These are phyloP conservation scores for Salvia rosmarinus DNA, from an alignment of 257 asterid species.

Conservation along the genomic window DNA sequence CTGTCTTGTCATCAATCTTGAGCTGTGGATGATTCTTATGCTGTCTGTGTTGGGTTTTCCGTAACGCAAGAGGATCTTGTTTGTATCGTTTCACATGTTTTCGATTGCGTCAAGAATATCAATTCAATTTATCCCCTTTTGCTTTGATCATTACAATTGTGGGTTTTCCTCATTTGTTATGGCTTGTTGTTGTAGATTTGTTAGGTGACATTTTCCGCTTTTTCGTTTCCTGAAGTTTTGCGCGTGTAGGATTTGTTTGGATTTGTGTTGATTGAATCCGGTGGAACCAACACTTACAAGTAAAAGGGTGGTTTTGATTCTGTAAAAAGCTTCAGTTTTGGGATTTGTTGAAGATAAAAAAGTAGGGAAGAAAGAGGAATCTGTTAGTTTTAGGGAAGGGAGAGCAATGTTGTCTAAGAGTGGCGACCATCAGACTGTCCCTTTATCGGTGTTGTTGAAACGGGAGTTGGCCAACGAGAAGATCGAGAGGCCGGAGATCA, in stretches of 20 bases:
- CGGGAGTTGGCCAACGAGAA: constrained; percentile 94
- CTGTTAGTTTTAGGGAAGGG: constrained; percentile 38
- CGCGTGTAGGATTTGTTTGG: constrained; percentile 52
- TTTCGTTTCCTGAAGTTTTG: constrained; percentile 14
- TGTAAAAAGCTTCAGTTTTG: constrained; percentile 31
- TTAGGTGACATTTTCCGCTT: constrained; percentile 16
- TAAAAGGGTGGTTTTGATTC: constrained; percentile 42
- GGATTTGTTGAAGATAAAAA: constrained; percentile 30
- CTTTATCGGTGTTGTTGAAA: constrained; percentile 88
- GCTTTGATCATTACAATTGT: constrained; percentile 25
- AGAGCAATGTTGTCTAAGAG: constrained; percentile 71
- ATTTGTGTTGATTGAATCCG: constrained; percentile 49
- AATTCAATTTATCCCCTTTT: neutral
- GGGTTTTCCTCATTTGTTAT: neutral
- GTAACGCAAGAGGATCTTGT: constrained; percentile 43
- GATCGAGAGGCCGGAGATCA: constrained; percentile 82
- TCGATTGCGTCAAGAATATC: constrained; percentile 10
- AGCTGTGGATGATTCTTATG: constrained; percentile 25
- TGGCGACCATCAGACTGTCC: constrained; percentile 86
- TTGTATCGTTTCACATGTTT: constrained; percentile 21
- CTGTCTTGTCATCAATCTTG: constrained; percentile 32
- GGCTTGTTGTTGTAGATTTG: constrained; percentile 32
- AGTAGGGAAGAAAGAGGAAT: constrained; percentile 19
- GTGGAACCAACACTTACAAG: constrained; percentile 30
- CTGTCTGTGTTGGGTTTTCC: constrained; percentile 28